Percentiles rank a stretch among this genome's conserved stretches.
Evolutionary conservation across 805 yeast species (phyloP).

Genomic region (Komagataella pastoris): DNA sequence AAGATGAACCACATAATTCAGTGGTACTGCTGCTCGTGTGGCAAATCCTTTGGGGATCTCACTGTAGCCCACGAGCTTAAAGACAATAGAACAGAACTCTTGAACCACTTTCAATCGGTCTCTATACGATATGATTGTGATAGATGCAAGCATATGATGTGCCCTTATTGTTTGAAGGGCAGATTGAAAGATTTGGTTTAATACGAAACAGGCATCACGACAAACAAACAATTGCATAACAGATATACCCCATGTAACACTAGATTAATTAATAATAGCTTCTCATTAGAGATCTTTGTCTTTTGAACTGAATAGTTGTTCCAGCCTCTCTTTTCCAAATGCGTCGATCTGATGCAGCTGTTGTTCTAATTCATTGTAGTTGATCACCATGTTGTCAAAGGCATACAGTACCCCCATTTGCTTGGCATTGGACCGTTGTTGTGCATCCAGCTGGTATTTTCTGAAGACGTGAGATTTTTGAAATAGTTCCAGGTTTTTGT

Average conservation of each 20-base stretch:
- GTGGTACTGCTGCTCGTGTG: slow-evolving; percentile 20
- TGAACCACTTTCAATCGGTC: not conserved
- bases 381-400: slow-evolving; percentile 51
- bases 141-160: slow-evolving; percentile 18
- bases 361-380: slow-evolving; percentile 26
- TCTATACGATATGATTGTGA: slow-evolving; percentile 12
- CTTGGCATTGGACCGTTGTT: slow-evolving; percentile 6
- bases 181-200: slow-evolving; percentile 10
- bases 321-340: slow-evolving; percentile 3
- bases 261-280: not conserved
- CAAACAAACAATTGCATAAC: not conserved
- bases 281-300: not conserved
- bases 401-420: slow-evolving; percentile 30
- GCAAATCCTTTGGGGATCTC: slow-evolving; percentile 14
- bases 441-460: not conserved
- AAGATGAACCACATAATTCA: slow-evolving; percentile 14
- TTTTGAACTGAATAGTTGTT: slow-evolving; percentile 1
- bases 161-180: slow-evolving; percentile 18
- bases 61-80: not conserved
- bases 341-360: slow-evolving; percentile 14
- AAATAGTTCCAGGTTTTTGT: slow-evolving; percentile 14
- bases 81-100: not conserved
- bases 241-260: not conserved
- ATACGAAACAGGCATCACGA: not conserved
- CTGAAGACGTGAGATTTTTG: not conserved